phyloP scores from a whole-genome alignment of 257 asterid species.

The Thymus quinquecostatus region DNA sequence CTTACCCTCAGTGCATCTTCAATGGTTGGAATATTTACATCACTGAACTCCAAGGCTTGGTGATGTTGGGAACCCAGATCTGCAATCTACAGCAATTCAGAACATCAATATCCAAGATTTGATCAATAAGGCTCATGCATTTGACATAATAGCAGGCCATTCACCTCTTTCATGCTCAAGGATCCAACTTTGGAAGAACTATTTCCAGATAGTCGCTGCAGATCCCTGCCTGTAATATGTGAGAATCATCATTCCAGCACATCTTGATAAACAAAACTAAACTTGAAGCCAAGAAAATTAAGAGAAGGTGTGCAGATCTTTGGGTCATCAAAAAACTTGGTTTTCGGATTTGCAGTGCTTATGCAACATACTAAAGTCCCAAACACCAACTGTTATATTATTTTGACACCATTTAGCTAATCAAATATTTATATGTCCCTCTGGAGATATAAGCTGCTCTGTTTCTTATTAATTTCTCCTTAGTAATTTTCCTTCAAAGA shows the following conservation, averaged over 20 bases:
- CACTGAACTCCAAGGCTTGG: constrained; percentile 55
- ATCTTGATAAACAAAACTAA: constrained; percentile 31
- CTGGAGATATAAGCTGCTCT: constrained; percentile 2
- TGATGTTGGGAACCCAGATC: constrained; percentile 55
- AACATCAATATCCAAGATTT: constrained; percentile 35
- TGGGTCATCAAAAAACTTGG: constrained; percentile 28
- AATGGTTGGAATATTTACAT: constrained; percentile 62
- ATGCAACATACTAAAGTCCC: neutral
- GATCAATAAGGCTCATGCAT: constrained; percentile 28
- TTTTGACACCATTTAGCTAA: constrained; percentile 2
- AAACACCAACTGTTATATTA: constrained; percentile 18
- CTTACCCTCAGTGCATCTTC: constrained; percentile 86
- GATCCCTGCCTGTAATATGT: constrained; percentile 93
- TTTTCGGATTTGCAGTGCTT: constrained; percentile 16
- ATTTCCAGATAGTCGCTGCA: constrained; percentile 87
- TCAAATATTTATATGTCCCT: constrained; percentile 5
- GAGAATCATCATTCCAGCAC: constrained; percentile 76
- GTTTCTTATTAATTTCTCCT: constrained; percentile 19
- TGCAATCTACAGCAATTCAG: constrained; percentile 61
- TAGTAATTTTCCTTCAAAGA: constrained; percentile 2
- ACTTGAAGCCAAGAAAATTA: constrained; percentile 27
- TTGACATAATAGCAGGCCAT: constrained; percentile 21
- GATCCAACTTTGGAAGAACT: constrained; percentile 72
- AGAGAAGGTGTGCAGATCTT: constrained; percentile 14
- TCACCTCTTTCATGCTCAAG: constrained; percentile 81